Base-by-base conservation (phyloP, 1,284 basidiomycete genomes). In the Marasmius tenuissimus region DNA sequence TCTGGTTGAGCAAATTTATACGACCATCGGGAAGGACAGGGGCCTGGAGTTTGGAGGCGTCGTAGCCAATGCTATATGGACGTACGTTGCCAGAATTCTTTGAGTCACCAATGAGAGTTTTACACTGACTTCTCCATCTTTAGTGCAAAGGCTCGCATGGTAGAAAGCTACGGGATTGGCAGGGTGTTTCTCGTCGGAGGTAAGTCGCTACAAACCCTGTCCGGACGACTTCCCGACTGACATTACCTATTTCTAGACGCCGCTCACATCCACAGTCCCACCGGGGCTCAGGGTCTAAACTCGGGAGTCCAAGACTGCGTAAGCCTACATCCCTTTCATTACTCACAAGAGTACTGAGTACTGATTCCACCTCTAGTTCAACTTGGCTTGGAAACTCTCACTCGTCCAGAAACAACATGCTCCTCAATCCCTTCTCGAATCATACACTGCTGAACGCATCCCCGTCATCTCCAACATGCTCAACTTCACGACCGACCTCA, bases 321-420 rank as follows among this genome's bases (percentile, higher is more conserved):
- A 47, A 22, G 71, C 60, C 10, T 18, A 16, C 27, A n/a, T 49
- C 18, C 10, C 48, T 3, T 11, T 10, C 10, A n/a, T 27, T n/a
- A 42, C 51, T n/a, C n/a, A n/a, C n/a, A n/a, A n/a, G n/a, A n/a
- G n/a, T 48, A 45, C 11, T 18, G 37, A 20, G 0, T 27, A 27
- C 12, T 1, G 4, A 18, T 38, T 58, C 10, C 9, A 35, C 22
- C 34, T 54, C 47, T n/a, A 76, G 76, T 63, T 75, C 60, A 79
- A 77, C 57, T 62, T 78, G 1, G 69, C 64, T 0, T 78, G 76
- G 77, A 79, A 79, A 38, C 42, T 78, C 35, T 66, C 75, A 0
- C 64, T 75, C 4, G 72, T 74, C 27, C 51, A 71, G 34, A 59
- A 35, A 56, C 45, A 45, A 3, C 58, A 62, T 8, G 62, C 60